phyloP scores from a whole-genome alignment of 164 flowering plant genomes.

The Sedum album region DNA sequence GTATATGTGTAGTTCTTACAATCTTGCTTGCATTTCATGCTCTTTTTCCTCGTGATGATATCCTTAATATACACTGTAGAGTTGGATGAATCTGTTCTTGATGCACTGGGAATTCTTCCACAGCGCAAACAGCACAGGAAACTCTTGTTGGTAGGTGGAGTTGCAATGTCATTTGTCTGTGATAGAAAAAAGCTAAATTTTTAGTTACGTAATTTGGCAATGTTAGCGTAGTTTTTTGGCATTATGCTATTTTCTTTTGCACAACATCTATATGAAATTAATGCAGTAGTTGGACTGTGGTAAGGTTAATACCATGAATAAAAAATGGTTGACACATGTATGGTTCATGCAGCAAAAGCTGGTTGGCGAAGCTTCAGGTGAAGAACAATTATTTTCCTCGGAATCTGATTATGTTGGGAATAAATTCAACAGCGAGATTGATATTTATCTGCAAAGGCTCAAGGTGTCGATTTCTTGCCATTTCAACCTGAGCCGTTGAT shows the following conservation, averaged over 20 bases:
- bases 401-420: constrained; percentile 31
- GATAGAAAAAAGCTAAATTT: background rate
- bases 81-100: constrained; percentile 89
- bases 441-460: constrained; percentile 47
- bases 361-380: constrained; percentile 82
- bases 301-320: background rate
- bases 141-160: constrained; percentile 63
- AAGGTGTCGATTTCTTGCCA: constrained; percentile 37
- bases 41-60: background rate
- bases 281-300: background rate
- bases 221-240: background rate
- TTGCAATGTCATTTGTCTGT: background rate
- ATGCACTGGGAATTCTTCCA: constrained; percentile 97
- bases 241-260: background rate
- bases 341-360: constrained; percentile 66
- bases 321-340: background rate
- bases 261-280: too few species aligned
- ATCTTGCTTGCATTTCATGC: background rate
- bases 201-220: background rate
- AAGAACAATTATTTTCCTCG: constrained; percentile 80
- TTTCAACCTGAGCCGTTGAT: background rate
- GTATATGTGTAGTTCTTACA: background rate
- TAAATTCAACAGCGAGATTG: constrained; percentile 42
- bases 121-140: constrained; percentile 91
- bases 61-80: constrained; percentile 30